These are phyloP conservation scores for Hypsizygus marmoreus DNA, from an alignment of 768 basidiomycete species.

Conservation along the genomic window DNA sequence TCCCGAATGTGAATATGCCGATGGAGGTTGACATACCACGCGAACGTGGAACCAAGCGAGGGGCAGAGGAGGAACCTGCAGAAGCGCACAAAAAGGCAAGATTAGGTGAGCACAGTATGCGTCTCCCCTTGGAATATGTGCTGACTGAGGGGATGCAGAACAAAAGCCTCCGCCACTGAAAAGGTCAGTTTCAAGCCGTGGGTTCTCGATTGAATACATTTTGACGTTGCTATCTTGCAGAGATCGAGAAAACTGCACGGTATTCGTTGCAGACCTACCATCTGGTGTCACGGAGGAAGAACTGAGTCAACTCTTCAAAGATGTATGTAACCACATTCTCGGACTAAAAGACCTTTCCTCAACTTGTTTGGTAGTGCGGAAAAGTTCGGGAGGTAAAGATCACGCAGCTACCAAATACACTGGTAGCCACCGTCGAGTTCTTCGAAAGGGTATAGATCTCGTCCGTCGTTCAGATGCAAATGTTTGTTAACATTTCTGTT, in stretches of 20 bases:
- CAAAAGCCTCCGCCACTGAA: slow-evolving; percentile 53
- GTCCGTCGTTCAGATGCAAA: neutral
- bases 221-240: slow-evolving; percentile 37
- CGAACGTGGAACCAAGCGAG: slow-evolving; percentile 58
- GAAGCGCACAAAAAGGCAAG: slow-evolving; percentile 59
- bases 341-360: too few relatives aligned
- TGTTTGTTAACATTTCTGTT: slow-evolving; percentile 2
- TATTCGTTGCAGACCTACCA: slow-evolving; percentile 80
- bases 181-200: slow-evolving; percentile 42
- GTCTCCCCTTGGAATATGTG: too few relatives aligned
- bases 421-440: slow-evolving; percentile 92
- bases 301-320: slow-evolving; percentile 77
- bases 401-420: slow-evolving; percentile 52
- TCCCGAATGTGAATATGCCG: slow-evolving; percentile 20
- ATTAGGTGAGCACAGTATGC: slow-evolving; percentile 54
- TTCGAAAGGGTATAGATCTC: slow-evolving; percentile 51
- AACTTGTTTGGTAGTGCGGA: slow-evolving; percentile 72
- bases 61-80: slow-evolving; percentile 55
- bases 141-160: slow-evolving; percentile 33
- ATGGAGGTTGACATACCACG: slow-evolving; percentile 45
- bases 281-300: slow-evolving; percentile 60
- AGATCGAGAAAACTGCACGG: slow-evolving; percentile 93
- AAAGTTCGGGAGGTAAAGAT: slow-evolving; percentile 83
- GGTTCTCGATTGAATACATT: neutral
- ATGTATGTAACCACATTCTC: slow-evolving; percentile 50